Evolutionary conservation across 495 filamentous ascomycete species (phyloP), one percentile per base, ranked within the genome.

Genomic region (Penicillium macrosclerotiorum): DNA sequence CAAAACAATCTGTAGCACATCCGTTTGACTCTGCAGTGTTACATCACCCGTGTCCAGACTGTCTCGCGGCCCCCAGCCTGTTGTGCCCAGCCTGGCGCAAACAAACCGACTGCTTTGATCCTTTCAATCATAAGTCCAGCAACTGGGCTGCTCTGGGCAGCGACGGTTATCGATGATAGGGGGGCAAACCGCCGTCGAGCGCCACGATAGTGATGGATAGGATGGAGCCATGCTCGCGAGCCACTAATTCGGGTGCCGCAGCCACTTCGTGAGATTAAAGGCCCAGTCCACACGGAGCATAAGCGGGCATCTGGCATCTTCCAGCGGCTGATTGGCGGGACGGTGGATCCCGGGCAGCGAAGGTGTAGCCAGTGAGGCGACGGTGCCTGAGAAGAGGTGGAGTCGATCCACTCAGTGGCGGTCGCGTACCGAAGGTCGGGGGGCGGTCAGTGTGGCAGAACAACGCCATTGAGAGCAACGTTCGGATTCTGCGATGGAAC

Each of bases 381-480:
- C 19, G 5, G 51, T 53, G 24, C 51, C 45, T 53, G 50, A 45
- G 51, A 44, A n/a, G n/a, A 39, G 32, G 45, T 31, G 45, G 51
- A 32, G 26, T 1, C 11, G 17, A 42, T 7, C 17, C 19, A 19
- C 8, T 9, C 9, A 42, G 18, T 3, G 12, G 24, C 18, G 7
- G 2, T 4, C 4, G 24, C 14, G 37, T 26, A 17, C 26, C n/a
- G 16, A 36, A 32, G 26, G 47, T 23, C 20, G 3, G 3, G 11
- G 6, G 6, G 1, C 31, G 4, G 30, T 34, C n/a, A n/a, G n/a
- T n/a, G n/a, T n/a, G n/a, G n/a, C n/a, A n/a, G n/a, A n/a, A n/a
- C n/a, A n/a, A n/a, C n/a, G n/a, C n/a, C n/a, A n/a, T n/a, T n/a
- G n/a, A n/a, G n/a, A n/a, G n/a, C n/a, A n/a, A n/a, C n/a, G n/a